Conservation (phyloP, 768 basidiomycete genomes). For the Hydnomerulius pinastri region DNA sequence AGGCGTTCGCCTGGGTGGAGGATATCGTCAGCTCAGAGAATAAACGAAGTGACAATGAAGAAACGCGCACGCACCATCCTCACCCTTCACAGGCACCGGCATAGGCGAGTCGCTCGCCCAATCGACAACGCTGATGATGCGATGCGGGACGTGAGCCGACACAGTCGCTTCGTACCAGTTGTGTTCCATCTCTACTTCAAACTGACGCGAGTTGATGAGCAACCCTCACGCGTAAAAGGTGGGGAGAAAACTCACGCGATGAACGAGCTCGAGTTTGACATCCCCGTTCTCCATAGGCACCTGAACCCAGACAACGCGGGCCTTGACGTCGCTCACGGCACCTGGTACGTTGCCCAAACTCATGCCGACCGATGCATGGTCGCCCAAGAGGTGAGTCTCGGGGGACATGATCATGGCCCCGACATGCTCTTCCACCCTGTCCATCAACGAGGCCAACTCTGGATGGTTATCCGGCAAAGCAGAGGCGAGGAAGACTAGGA, state of each 20-base stretch:
- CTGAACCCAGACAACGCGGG: conserved; percentile 77
- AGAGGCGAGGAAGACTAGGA: conserved; percentile 78
- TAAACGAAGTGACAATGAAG: neutral
- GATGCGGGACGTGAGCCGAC: conserved; percentile 69
- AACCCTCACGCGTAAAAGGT: neutral
- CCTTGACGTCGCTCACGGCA: conserved; percentile 79
- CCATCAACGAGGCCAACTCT: conserved; percentile 45
- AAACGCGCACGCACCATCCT: conserved; percentile 17
- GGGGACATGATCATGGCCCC: conserved; percentile 48
- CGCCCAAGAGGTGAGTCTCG: conserved; percentile 49
- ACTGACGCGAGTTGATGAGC: too few species aligned
- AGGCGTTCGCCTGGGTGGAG: conserved; percentile 14
- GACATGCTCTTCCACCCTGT: conserved; percentile 51
- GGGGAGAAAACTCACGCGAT: conserved; percentile 19
- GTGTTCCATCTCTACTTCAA: conserved; percentile 91
- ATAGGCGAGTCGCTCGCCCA: conserved; percentile 85
- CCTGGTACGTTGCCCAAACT: conserved; percentile 56
- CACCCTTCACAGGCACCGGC: conserved; percentile 17
- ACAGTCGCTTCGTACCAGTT: conserved; percentile 97
- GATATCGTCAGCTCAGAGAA: neutral
- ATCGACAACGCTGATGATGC: conserved; percentile 87
- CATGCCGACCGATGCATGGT: conserved; percentile 39
- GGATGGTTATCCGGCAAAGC: conserved; percentile 55
- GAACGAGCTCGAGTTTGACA: conserved; percentile 72
- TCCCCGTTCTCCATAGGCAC: conserved; percentile 65